Evolutionary conservation across 2,329 filamentous ascomycete genomes (phyloP), one percentile per base, ranked within the genome.

Genomic region (Macrophomina tecta): DNA sequence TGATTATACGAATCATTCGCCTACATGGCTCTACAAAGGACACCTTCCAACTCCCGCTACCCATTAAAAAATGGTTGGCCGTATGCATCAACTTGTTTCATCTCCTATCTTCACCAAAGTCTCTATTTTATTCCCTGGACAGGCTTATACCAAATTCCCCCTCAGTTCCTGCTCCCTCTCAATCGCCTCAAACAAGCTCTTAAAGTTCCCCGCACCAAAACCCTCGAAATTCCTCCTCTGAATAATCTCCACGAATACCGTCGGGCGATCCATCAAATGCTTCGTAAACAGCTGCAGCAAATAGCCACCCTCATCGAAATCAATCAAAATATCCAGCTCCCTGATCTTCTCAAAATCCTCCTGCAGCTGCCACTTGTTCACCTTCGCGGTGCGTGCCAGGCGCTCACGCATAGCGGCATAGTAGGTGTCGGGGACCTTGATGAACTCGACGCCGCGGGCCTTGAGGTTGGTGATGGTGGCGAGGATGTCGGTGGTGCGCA

Each of bases 221-320:
- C 94, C 94, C 38, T 91, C 89, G 78, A 97, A 97, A 70, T 93
- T 89, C 73, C 96, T 90, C 67, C 94, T 84, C 83, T 97, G 93
- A 73, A 97, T 97, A 73, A 97, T 97, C 86, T 97, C 94, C 70
- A 97, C 89, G 77, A 97, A 97, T 34, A 97, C 94, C 3, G 94
- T 97, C 30, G 94, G 94, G 12, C 94, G 89, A 80, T 97, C 94
- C 90, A 97, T 92, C 71, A 97, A 80, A 70, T 94, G 94, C 87
- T 85, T 85, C 0, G 83, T 85, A 70, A 86, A 86, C 2, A 86
- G 73, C 76, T 90, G 88, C 71, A 90, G 70, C 70, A 97, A 79
- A 79, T 97, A 97, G 0, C 94, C 94, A 30, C 87, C 88, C 84
- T 97, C 93, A 73, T 97, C 94, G 74, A 97, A 97, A 81, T 97